Base-by-base conservation (phyloP, 371 early-diverging fungal genomes). In the Parasitella parasitica region DNA sequence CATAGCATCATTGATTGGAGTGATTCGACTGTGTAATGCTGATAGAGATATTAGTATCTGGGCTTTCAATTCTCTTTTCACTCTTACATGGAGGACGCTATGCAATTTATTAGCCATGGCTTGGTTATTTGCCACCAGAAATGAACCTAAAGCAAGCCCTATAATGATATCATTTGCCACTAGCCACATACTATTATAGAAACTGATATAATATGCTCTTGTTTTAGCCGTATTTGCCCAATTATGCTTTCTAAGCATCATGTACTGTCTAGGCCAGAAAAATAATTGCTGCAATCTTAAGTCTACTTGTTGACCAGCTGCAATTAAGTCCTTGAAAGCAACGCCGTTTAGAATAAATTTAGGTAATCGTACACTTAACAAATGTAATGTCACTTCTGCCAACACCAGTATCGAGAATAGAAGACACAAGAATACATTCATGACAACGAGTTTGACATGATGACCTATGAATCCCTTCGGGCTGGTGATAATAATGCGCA, bases 131-230 rank as follows among this genome's bases (percentile, higher is more conserved):
- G 81, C 77, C 22, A 89, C 77, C 32, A 97, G 59, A 43, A 89
- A 86, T 0, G 88, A 82, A 4, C 94, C 94, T 4, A 95, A 67
- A 0, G 94, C 87, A 0, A 94, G 67, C 0, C 97, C 97, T 54
- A 98, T 85, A 51, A 94, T 89, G 11, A 96, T 86, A 73, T 97
- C 97, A 61, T 96, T 93, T 0, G 91, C 91, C 8, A 94, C 88
- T n/a, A 95, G 87, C 95, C 97, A 98, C 75, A 94, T 89, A 55
- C 91, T 92, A 73, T 97, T 96, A 77, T 94, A 94, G 67, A 97
- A 95, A 54, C 94, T 93, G 8, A 93, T 93, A 59, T 94, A 93
- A 59, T 90, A 89, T 2, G 93, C 93, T 63, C 90, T 86, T 49
- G 86, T 86, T 18, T 84, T 76, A 3, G 90, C 82, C 0, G 84